Base-by-base conservation (phyloP, 768 basidiomycete species). In the Strobilomyces echinocephalus region DNA sequence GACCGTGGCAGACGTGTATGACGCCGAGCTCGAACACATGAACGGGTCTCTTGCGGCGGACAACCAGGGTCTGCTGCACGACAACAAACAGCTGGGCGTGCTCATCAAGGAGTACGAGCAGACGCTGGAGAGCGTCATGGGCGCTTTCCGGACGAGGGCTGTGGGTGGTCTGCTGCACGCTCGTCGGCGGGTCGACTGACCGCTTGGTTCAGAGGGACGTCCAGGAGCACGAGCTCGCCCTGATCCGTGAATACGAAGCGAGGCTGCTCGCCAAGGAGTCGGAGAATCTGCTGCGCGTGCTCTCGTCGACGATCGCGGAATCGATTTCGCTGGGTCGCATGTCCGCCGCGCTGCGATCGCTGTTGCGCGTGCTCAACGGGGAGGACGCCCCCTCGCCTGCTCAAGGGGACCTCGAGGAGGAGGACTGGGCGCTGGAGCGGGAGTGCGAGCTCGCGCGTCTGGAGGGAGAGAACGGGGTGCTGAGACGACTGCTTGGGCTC, bases 101-200 rank as follows among this genome's bases (percentile, higher is more conserved):
- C 75, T 99, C 49, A 86, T 98, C 62, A 94, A 94, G 63, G 97
- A 99, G 68, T 98, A 97, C 64, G 97, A 99, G 68, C 88, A 91
- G 65, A 97, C 95, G 1, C 74, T 99, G 31, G 97, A 99, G 70
- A 89, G 80, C 8, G 83, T 98, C 41, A 99, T 99, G 97, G 82
- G 85, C 78, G 63, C 72, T 28, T 99, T 99, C 72, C 79, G 97
- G 52, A 88, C 84, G 53, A 83, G 91, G 44, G 95, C 97, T 31
- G 95, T 97, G 69, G 54, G 91, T 82, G 46, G 52, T 40, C 20
- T 20, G 26, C 18, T 45, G 31, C 51, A 40, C 18, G 15, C 45
- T 48, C 40, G 20, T 26, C 46, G 8, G 30, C 34, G 34, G 24
- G 14, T 24, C 24, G 31, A 28, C 47, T 31, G 15, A 28, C 15